Evolutionary conservation across 306 rosid species (phyloP), one percentile per base, ranked within the genome.

Genomic region (Astragalus membranaceus): DNA sequence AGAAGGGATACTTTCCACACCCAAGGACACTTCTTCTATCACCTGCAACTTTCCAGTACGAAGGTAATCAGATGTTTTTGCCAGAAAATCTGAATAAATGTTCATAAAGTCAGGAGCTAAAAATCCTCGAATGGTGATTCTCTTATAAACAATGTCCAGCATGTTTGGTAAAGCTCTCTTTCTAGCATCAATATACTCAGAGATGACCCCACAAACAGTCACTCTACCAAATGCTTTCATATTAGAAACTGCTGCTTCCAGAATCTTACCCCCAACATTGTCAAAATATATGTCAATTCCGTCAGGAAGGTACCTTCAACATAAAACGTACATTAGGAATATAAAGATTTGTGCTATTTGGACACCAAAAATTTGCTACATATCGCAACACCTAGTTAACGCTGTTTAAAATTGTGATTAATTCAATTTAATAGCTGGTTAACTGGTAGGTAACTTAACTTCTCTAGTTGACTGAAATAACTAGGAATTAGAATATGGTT

Each of bases 201-300:
- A 72, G 0, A 90, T 90, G 1, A 81, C 92, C 0, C 94, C 92
- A 70, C 94, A 90, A 10, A 69, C 55, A 3, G 77, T 83, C 62
- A 90, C 86, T 75, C 92, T 86, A 10, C 96, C 96, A 35, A 68
- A 79, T 1, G 14, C 2, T 29, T 83, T 90, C 94, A 90, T 74
- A 70, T 88, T 90, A 1, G 54, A 67, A 61, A 88, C 66, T 0
- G 95, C 87, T 37, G 92, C 96, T 41, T 88, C 88, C 9, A 80
- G 74, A 83, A 86, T 88, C 64, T 81, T 86, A 6, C 44, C 87
- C 13, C 95, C 94, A 37, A 90, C 96, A 37, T 90, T 90, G 85
- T 90, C 96, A 14, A 90, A 88, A 61, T 84, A 90, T 51, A 90
- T 69, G 32, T 90, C 94, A 60, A 90, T 88, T 37, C 96, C 96